Conservation (phyloP, 257 asterid species). For the Handroanthus guayacan region DNA sequence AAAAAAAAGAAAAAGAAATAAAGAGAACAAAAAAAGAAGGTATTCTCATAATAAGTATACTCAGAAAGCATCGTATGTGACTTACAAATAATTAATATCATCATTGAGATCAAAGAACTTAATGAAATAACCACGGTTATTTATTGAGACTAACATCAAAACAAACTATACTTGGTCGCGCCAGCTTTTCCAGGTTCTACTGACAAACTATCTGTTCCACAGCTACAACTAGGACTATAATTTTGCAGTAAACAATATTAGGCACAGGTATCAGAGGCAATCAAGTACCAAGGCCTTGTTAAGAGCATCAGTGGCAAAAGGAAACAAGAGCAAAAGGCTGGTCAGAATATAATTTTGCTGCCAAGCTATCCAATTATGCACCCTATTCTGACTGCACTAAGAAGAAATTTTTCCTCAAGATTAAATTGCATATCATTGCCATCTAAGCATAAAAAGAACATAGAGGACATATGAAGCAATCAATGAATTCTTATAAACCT, state of each 20-base stretch:
- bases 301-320: neutral
- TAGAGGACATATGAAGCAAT: conserved; percentile 32
- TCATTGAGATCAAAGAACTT: neutral
- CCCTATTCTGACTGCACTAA: conserved; percentile 12
- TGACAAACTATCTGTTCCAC: conserved; percentile 28
- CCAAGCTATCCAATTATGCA: conserved; percentile 13
- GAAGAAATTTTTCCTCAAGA: conserved; percentile 2
- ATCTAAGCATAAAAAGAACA: conserved; percentile 34
- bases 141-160: conserved; percentile 1
- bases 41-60: neutral
- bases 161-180: conserved; percentile 7
- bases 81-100: neutral
- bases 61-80: neutral
- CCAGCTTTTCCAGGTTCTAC: neutral
- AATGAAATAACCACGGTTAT: neutral
- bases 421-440: conserved; percentile 13
- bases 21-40: neutral
- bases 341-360: neutral
- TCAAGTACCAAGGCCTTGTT: conserved; percentile 10
- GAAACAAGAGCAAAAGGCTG: conserved; percentile 5
- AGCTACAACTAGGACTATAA: conserved; percentile 13
- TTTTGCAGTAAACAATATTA: conserved; percentile 1
- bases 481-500: conserved; percentile 56
- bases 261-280: conserved; percentile 9
- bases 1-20: neutral